phyloP scores from a whole-genome alignment of 1,284 basidiomycete genomes.

The Fomes fomentarius region DNA sequence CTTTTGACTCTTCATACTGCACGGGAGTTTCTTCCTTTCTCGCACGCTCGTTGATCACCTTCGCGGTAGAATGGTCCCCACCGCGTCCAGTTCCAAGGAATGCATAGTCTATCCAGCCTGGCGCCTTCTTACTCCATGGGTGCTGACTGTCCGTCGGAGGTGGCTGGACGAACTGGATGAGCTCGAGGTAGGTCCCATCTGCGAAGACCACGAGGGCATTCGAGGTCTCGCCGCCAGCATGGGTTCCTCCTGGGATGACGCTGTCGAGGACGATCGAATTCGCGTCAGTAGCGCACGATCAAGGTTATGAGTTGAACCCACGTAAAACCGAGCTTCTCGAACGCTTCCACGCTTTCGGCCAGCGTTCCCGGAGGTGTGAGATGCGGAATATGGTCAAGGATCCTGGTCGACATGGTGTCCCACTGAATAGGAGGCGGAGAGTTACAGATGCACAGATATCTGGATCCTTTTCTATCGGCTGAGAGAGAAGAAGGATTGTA shows the following conservation, averaged over 20 bases:
- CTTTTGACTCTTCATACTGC: slow-evolving; percentile 48
- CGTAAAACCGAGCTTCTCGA: slow-evolving; percentile 68
- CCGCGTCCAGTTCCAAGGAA: slow-evolving; percentile 53
- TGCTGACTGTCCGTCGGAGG: slow-evolving; percentile 50
- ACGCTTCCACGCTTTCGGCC: slow-evolving; percentile 49
- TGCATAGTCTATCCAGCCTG: slow-evolving; percentile 70
- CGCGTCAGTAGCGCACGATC: too few relatives aligned
- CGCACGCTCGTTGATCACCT: slow-evolving; percentile 56
- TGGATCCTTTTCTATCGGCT: too few relatives aligned
- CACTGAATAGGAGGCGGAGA: too few relatives aligned
- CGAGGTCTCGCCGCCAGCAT: slow-evolving; percentile 63
- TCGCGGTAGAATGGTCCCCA: slow-evolving; percentile 40
- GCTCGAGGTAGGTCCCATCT: slow-evolving; percentile 68
- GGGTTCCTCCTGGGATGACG: slow-evolving; percentile 64
- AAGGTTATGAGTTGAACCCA: slow-evolving; percentile 32
- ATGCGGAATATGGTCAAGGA: slow-evolving; percentile 69
- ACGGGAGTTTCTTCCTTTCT: slow-evolving; percentile 37
- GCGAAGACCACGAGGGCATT: slow-evolving; percentile 66
- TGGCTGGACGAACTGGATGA: slow-evolving; percentile 66
- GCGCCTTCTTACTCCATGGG: slow-evolving; percentile 54
- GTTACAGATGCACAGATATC: too few relatives aligned
- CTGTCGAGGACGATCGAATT: slow-evolving; percentile 33
- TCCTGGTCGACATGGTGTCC: slow-evolving; percentile 34
- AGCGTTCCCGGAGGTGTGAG: slow-evolving; percentile 63
- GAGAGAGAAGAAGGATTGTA: too few relatives aligned